phyloP scores from a whole-genome alignment of 2,329 filamentous ascomycete genomes.

The Alternaria brassicae region DNA sequence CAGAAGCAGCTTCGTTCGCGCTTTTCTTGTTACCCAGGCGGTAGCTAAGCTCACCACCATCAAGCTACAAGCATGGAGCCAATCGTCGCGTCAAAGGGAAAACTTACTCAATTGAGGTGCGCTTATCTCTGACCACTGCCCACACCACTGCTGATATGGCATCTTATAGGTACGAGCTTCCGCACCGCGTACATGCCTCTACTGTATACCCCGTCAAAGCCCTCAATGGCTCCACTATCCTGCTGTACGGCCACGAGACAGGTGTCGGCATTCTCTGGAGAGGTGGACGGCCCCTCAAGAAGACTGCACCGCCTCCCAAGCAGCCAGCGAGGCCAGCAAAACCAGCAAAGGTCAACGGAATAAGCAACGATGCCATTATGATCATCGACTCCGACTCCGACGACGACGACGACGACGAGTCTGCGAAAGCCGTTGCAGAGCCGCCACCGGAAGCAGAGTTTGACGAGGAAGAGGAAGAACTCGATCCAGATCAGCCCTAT shows the following conservation, averaged over 20 bases:
- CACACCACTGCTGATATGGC: constrained; percentile 10
- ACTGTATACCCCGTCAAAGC: constrained; percentile 65
- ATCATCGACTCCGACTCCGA: constrained; percentile 66
- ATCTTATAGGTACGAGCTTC: constrained; percentile 64
- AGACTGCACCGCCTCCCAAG: constrained; percentile 31
- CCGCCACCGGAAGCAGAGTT: constrained; percentile 53
- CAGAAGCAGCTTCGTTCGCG: neutral
- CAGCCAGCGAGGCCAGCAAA: constrained; percentile 45
- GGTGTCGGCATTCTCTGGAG: constrained; percentile 68
- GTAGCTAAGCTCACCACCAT: neutral
- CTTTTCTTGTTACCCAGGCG: neutral
- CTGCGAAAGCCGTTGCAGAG: constrained; percentile 29
- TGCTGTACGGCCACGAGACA: constrained; percentile 65
- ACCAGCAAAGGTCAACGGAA: constrained; percentile 52
- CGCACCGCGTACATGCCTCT: constrained; percentile 63
- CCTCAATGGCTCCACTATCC: constrained; percentile 67
- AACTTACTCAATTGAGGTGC: constrained; percentile 44
- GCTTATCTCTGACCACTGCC: neutral
- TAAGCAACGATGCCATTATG: constrained; percentile 57
- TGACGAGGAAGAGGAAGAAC: constrained; percentile 63
- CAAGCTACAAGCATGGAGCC: constrained; percentile 67
- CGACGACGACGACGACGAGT: constrained; percentile 63
- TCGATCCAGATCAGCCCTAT: constrained; percentile 64
- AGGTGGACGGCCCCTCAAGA: constrained; percentile 61
- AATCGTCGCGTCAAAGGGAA: constrained; percentile 62